phyloP scores from a whole-genome alignment of 768 basidiomycete species.

The Megacollybia marginata region DNA sequence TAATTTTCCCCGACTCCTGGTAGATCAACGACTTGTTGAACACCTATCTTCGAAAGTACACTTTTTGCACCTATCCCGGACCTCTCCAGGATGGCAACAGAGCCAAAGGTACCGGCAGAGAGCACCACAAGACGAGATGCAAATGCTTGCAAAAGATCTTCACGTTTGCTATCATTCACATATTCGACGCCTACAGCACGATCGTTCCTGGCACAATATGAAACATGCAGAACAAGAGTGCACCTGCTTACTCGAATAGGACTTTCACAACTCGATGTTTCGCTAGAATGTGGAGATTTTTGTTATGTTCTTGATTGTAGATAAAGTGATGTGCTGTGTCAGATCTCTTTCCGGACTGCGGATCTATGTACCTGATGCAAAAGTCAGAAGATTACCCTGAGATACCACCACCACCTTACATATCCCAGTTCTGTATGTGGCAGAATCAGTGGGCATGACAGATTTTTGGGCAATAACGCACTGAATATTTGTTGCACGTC shows the following conservation, averaged over 20 bases:
- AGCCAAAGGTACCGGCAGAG: constrained; percentile 47
- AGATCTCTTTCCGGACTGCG: constrained; percentile 43
- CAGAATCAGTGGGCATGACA: neutral
- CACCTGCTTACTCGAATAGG: constrained; percentile 34
- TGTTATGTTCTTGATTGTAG: constrained; percentile 37
- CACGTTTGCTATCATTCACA: constrained; percentile 20
- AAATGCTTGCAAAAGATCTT: constrained; percentile 15
- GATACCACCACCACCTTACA: constrained; percentile 24
- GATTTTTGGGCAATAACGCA: constrained; percentile 18
- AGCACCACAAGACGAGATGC: constrained; percentile 42
- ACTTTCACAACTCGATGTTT: constrained; percentile 39
- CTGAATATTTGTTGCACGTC: constrained; percentile 39
- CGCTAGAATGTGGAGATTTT: constrained; percentile 33
- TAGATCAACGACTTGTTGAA: constrained; percentile 50
- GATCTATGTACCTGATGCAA: constrained; percentile 42
- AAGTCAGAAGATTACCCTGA: neutral
- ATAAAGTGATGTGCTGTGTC: constrained; percentile 47
- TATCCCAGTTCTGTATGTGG: constrained; percentile 40
- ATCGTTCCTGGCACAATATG: constrained; percentile 19
- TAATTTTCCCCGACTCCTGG: constrained; percentile 75
- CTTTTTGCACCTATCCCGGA: constrained; percentile 60
- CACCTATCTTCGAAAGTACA: constrained; percentile 38
- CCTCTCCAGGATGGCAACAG: constrained; percentile 46
- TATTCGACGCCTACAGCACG: constrained; percentile 49
- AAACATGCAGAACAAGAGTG: neutral